A percentile compares a stretch with the other conserved stretches of the same genome.
Evolutionary conservation across 768 basidiomycete species (phyloP).

Genomic region (Collybiopsis confluens): DNA sequence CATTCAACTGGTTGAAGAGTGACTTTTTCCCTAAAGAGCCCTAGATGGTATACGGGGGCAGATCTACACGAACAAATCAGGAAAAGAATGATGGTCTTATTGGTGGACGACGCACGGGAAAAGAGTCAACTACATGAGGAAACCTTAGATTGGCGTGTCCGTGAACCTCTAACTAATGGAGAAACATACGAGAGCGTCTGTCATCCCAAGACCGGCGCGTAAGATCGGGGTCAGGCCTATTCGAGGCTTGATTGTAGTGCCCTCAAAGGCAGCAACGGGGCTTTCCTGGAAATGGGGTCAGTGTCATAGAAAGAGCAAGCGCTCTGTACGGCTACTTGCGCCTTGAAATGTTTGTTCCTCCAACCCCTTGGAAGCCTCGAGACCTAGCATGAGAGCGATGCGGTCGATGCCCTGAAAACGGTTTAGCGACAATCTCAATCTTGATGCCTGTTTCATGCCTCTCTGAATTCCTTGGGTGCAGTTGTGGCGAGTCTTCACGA

Average conservation of each 20-base stretch:
- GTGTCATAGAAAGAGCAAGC: slow-evolving; percentile 2
- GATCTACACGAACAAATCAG: slow-evolving; percentile 32
- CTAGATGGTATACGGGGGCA: slow-evolving; percentile 87
- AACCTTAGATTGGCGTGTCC: slow-evolving; percentile 3
- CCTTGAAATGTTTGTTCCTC: slow-evolving; percentile 60
- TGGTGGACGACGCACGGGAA: slow-evolving; percentile 62
- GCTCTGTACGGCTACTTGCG: slow-evolving; percentile 35
- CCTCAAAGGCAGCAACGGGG: slow-evolving; percentile 81
- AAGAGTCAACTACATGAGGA: slow-evolving; percentile 46
- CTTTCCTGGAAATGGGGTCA: slow-evolving; percentile 42
- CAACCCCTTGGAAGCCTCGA: slow-evolving; percentile 73
- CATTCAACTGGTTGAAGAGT: slow-evolving; percentile 90
- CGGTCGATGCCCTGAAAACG: slow-evolving; percentile 61
- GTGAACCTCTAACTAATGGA: not conserved
- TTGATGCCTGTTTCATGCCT: slow-evolving; percentile 33
- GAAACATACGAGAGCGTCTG: slow-evolving; percentile 63
- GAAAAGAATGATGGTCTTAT: not conserved
- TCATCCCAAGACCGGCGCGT: slow-evolving; percentile 91
- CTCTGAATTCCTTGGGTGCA: slow-evolving; percentile 71
- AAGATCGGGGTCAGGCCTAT: slow-evolving; percentile 90
- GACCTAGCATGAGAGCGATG: slow-evolving; percentile 74
- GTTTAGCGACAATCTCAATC: not conserved
- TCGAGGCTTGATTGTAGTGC: slow-evolving; percentile 66
- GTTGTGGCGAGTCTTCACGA: slow-evolving; percentile 56
- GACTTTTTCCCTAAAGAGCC: slow-evolving; percentile 83